These are phyloP conservation scores for Platismatia glauca DNA, from an alignment of 495 filamentous ascomycete species.

Conservation along the genomic window DNA sequence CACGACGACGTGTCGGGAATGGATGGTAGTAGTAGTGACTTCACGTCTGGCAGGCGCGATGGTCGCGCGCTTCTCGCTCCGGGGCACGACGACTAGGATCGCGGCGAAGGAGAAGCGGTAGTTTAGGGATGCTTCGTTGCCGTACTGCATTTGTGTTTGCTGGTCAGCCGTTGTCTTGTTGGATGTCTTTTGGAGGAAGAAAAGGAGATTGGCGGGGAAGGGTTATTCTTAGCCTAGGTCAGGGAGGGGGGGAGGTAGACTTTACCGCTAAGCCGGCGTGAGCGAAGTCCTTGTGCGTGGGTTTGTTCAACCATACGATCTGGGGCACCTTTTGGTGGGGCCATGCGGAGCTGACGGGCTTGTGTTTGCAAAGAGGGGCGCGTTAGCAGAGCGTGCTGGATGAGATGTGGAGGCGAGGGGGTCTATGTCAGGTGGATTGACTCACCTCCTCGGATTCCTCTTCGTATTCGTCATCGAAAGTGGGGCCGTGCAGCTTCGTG, in stretches of 20 bases:
- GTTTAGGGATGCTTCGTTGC: background rate
- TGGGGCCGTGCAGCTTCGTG: background rate
- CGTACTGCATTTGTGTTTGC: background rate
- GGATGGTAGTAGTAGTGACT: no score
- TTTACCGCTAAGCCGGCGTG: background rate
- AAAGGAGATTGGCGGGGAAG: no score
- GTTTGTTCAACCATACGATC: background rate
- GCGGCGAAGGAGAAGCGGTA: constrained; percentile 2
- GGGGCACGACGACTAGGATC: constrained; percentile 1
- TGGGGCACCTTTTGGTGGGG: background rate
- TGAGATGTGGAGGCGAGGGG: background rate
- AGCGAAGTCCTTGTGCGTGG: background rate
- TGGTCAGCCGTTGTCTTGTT: background rate
- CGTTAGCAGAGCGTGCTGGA: background rate
- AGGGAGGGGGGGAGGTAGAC: no score
- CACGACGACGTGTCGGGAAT: no score
- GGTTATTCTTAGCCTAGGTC: no score
- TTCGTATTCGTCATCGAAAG: background rate
- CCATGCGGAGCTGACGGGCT: background rate
- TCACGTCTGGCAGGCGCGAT: no score
- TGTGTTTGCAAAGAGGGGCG: background rate
- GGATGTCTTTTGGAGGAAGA: no score
- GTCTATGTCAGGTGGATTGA: background rate
- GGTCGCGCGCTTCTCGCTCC: background rate
- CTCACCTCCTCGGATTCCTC: background rate